A percentile compares a stretch with the other conserved stretches of the same genome.
These are phyloP conservation scores for Trametes punicea DNA, from an alignment of 768 basidiomycete species.

Conservation along the genomic window DNA sequence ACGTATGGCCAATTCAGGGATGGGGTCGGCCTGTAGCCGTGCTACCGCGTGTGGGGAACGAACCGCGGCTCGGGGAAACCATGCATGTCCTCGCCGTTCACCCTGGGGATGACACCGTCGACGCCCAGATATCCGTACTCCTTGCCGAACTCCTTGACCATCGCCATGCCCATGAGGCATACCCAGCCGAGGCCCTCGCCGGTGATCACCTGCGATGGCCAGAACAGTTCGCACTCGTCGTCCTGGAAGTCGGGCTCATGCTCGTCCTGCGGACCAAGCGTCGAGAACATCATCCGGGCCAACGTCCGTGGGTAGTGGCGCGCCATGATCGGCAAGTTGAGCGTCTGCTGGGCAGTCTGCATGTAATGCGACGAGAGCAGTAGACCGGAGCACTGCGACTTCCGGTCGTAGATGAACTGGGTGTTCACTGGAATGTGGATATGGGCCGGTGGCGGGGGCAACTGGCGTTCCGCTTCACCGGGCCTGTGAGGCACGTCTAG, in stretches of 20 bases:
- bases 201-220: slow-evolving; percentile 71
- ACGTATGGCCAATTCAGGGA: not conserved
- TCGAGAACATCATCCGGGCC: slow-evolving; percentile 66
- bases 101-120: slow-evolving; percentile 69
- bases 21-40: not conserved
- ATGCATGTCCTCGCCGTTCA: slow-evolving; percentile 5
- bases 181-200: slow-evolving; percentile 85
- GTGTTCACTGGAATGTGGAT: slow-evolving; percentile 23
- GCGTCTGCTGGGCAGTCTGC: slow-evolving; percentile 29
- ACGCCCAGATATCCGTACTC: slow-evolving; percentile 70
- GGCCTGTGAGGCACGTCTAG: slow-evolving; percentile 15
- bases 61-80: slow-evolving; percentile 14
- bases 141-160: slow-evolving; percentile 80
- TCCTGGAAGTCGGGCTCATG: slow-evolving; percentile 82
- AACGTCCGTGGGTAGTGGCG: slow-evolving; percentile 76
- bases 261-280: slow-evolving; percentile 61
- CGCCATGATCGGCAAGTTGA: slow-evolving; percentile 65
- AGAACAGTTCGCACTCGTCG: slow-evolving; percentile 82
- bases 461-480: slow-evolving; percentile 23
- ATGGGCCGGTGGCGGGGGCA: slow-evolving; percentile 18
- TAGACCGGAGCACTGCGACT: slow-evolving; percentile 17
- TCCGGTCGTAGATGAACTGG: slow-evolving; percentile 7
- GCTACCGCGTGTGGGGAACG: slow-evolving; percentile 5
- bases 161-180: slow-evolving; percentile 82
- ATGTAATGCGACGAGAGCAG: not conserved